Percentiles rank a stretch among this genome's conserved stretches.
Evolutionary conservation across 768 basidiomycete species (phyloP).

Genomic region (Hebeloma cylindrosporum): DNA sequence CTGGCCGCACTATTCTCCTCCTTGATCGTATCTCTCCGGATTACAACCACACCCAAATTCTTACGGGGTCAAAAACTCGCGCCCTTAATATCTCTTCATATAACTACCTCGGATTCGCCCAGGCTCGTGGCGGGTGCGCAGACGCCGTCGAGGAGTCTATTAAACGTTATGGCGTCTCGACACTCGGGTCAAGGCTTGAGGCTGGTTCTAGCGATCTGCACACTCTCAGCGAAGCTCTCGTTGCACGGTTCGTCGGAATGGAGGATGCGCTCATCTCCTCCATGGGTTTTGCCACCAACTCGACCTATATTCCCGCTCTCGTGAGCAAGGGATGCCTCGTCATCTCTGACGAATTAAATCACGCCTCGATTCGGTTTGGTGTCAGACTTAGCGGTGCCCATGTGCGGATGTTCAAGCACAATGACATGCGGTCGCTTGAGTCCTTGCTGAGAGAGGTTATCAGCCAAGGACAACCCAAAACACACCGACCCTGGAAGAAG

Average conservation of each 20-base stretch:
- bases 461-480: conserved; percentile 96
- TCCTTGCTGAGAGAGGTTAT: conserved; percentile 82
- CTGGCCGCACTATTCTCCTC: conserved; percentile 87
- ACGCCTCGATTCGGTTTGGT: conserved; percentile 93
- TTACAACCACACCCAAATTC: conserved; percentile 73
- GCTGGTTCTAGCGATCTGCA: conserved; percentile 90
- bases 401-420: conserved; percentile 95
- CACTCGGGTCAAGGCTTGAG: conserved; percentile 77
- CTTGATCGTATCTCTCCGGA: conserved; percentile 84
- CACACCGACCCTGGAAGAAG: conserved; percentile 99
- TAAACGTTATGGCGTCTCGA: conserved; percentile 75
- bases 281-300: conserved; percentile 97
- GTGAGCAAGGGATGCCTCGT: conserved; percentile 90
- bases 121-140: conserved; percentile 88
- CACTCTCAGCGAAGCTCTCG: conserved; percentile 74
- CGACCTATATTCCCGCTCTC: conserved; percentile 89
- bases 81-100: conserved; percentile 97
- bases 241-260: conserved; percentile 85
- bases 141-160: conserved; percentile 90
- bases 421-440: conserved; percentile 86
- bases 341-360: conserved; percentile 97
- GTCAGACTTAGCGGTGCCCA: conserved; percentile 85
- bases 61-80: conserved; percentile 80
- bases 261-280: conserved; percentile 90
- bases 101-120: conserved; percentile 98